phyloP scores from a whole-genome alignment of 2,329 filamentous ascomycete genomes.

The Alternaria infectoria region DNA sequence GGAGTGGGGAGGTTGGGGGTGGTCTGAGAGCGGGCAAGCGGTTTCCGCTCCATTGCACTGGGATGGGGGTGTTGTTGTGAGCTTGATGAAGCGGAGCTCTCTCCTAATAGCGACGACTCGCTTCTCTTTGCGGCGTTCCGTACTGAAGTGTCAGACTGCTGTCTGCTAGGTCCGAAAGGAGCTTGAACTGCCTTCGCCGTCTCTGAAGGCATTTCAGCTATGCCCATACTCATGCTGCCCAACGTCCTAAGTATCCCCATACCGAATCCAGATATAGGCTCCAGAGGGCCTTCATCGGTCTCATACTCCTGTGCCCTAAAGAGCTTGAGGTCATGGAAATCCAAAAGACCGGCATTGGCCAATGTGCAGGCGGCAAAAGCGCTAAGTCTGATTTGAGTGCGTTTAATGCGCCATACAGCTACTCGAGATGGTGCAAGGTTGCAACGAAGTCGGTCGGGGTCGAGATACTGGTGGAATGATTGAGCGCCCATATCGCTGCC shows the following conservation, averaged over 20 bases:
- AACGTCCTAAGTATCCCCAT: constrained; percentile 66
- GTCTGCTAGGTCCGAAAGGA: constrained; percentile 6
- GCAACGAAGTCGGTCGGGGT: constrained; percentile 32
- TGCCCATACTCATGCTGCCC: constrained; percentile 69
- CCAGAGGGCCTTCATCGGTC: constrained; percentile 20
- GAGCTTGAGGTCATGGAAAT: constrained; percentile 25
- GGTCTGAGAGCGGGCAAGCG: background rate
- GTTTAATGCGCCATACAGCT: constrained; percentile 33
- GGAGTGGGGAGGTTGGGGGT: background rate
- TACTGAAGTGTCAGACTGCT: constrained; percentile 11
- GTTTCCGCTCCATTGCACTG: background rate
- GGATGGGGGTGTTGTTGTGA: background rate
- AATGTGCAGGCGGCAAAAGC: constrained; percentile 34
- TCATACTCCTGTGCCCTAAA: constrained; percentile 22
- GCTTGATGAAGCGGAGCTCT: background rate
- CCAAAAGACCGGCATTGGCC: constrained; percentile 17
- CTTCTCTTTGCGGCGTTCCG: background rate
- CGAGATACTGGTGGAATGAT: constrained; percentile 33
- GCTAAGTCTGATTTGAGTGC: constrained; percentile 26
- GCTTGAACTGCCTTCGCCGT: constrained; percentile 50
- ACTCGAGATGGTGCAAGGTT: constrained; percentile 26
- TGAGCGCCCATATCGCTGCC: constrained; percentile 33
- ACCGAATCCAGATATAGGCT: constrained; percentile 24
- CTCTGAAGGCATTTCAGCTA: constrained; percentile 70
- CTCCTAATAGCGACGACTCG: background rate